Conservation (phyloP, 371 early-diverging fungal species). For the Entomophthora muscae region DNA sequence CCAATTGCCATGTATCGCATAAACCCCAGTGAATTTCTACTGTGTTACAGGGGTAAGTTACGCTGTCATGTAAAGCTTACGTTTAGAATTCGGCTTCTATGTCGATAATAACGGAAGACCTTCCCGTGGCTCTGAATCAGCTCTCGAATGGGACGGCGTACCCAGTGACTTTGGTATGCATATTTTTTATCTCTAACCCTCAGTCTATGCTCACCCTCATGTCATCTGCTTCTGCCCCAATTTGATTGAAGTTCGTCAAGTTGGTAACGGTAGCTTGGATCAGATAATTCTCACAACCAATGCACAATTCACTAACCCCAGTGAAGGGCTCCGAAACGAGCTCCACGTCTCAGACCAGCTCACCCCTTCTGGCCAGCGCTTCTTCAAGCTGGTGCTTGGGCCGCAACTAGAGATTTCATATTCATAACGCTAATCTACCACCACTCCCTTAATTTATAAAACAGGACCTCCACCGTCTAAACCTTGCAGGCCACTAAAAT, state of each 20-base stretch:
- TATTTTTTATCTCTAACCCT: not conserved
- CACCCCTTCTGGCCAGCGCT: not conserved
- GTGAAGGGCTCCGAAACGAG: not conserved
- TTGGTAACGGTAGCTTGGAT: slow-evolving; percentile 47
- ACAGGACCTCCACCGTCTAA: too few species aligned
- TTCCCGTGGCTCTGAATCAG: slow-evolving; percentile 38
- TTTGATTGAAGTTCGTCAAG: slow-evolving; percentile 80
- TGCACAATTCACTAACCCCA: slow-evolving; percentile 11
- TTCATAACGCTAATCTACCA: too few species aligned
- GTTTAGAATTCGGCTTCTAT: slow-evolving; percentile 64
- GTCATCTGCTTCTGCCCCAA: slow-evolving; percentile 72
- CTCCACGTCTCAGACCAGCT: not conserved
- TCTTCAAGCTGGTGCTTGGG: not conserved
- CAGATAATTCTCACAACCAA: slow-evolving; percentile 42
- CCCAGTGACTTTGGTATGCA: slow-evolving; percentile 43
- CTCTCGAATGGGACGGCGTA: slow-evolving; percentile 55
- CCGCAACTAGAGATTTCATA: too few species aligned
- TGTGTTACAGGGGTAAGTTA: slow-evolving; percentile 64
- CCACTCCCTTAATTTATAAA: too few species aligned
- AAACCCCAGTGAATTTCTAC: slow-evolving; percentile 49
- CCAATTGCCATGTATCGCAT: slow-evolving; percentile 73
- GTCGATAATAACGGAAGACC: slow-evolving; percentile 71
- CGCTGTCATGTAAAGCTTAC: not conserved
- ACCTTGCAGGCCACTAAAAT: too few species aligned
- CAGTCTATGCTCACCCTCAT: slow-evolving; percentile 47